These are phyloP conservation scores for Ganoderma meredithae DNA, from an alignment of 1,284 basidiomycete species.

Conservation along the genomic window DNA sequence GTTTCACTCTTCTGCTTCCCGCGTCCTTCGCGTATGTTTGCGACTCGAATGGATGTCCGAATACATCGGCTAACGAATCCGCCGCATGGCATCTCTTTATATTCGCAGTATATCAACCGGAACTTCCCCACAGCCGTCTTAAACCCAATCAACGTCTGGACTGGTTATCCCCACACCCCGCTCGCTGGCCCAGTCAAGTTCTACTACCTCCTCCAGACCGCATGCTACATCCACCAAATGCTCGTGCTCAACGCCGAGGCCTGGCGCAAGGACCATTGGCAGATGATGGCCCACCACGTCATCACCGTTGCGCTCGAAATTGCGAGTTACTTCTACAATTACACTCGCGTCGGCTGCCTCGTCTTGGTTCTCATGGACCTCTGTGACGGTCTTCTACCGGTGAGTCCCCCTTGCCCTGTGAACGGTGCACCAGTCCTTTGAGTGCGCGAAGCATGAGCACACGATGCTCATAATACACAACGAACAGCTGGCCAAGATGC, in stretches of 20 bases:
- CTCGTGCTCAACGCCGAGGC: conserved; percentile 95
- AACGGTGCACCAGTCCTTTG: not conserved
- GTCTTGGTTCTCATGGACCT: conserved; percentile 94
- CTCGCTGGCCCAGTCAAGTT: conserved; percentile 85
- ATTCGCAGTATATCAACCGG: conserved; percentile 76
- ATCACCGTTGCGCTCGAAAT: conserved; percentile 86
- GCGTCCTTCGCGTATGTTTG: not conserved
- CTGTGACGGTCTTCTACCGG: conserved; percentile 91
- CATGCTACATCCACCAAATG: conserved; percentile 93
- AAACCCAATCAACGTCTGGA: conserved; percentile 79
- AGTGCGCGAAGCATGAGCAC: conserved; percentile 3
- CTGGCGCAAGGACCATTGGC: conserved; percentile 89
- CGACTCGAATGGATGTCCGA: not conserved
- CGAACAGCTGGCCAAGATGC: conserved; percentile 88
- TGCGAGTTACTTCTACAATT: conserved; percentile 83
- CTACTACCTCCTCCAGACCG: conserved; percentile 92
- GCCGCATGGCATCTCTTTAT: conserved; percentile 6
- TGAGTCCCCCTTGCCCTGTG: conserved; percentile 51
- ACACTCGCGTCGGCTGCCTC: conserved; percentile 87
- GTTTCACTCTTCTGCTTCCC: conserved; percentile 46
- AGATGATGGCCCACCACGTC: conserved; percentile 97
- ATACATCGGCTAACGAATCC: not conserved
- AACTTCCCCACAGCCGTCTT: conserved; percentile 75
- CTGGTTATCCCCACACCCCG: conserved; percentile 82
- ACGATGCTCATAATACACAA: conserved; percentile 1